Evolutionary conservation across 73 alveolate genomes (phyloP).

Genomic region (Effrenium voratum): DNA sequence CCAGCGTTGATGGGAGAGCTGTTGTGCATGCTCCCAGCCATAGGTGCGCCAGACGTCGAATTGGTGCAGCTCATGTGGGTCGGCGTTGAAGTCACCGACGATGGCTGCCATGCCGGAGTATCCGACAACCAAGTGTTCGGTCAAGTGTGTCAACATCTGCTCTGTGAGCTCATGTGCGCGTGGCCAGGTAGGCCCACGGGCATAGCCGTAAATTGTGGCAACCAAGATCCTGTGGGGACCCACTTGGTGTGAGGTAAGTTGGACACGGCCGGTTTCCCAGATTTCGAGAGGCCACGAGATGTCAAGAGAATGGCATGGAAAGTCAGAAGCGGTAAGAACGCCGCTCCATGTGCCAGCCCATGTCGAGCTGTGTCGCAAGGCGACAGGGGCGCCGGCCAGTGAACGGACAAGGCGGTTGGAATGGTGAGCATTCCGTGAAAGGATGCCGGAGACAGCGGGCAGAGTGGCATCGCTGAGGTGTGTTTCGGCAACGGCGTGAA

Average conservation of each 20-base stretch:
- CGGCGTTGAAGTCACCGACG: not conserved
- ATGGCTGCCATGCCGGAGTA: not conserved
- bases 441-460: too few relatives aligned
- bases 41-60: not conserved
- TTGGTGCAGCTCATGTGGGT: not conserved
- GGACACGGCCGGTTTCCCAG: not conserved
- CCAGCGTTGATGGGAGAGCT: not conserved
- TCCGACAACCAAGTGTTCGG: not conserved
- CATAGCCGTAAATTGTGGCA: not conserved
- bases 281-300: not conserved
- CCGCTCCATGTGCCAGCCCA: not conserved
- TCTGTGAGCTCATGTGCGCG: not conserved
- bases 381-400: not conserved
- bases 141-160: not conserved
- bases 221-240: not conserved
- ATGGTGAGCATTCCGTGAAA: not conserved
- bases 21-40: not conserved
- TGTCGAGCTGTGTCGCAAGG: not conserved
- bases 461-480: too few relatives aligned
- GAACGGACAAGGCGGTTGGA: not conserved
- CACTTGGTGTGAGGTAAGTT: not conserved
- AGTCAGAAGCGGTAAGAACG: not conserved
- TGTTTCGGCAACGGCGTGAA: too few relatives aligned
- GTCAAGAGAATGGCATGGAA: not conserved
- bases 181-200: not conserved